Base-by-base conservation (phyloP, 257 asterid genomes). In the Capsicum rhomboideum region DNA sequence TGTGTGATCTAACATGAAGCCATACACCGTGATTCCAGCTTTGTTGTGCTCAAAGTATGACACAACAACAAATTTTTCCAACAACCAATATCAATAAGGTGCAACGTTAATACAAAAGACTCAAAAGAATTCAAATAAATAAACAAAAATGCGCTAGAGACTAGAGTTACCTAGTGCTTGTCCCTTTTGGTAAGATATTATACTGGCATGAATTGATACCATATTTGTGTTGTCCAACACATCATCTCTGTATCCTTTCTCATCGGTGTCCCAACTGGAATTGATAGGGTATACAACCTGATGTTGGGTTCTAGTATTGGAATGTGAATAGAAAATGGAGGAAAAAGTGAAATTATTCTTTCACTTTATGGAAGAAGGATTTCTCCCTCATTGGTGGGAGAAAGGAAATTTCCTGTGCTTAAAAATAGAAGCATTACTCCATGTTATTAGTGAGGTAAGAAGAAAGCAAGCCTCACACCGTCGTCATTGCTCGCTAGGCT, bases 11-110 rank as follows among this genome's bases (percentile, higher is more conserved):
- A 96, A 91, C 96, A 94, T 92, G 58, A 96, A 96, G 31, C 99
- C 99, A 54, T 91, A 96, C 79, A 96, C 95, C 0, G 99, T 96
- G 49, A 96, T 93, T 79, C 99, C 99, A 58, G 98, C 98, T 88
- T 85, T 88, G 90, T 96, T 94, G 89, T 96, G 94, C 91, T 92
- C 95, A 29, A 96, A 94, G 86, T 96, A 96, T 26, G 96, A 90
- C 87, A 93, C 99, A 94, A 94, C 92, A 90, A 17, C 31, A 82
- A 4, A 40, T 78, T 67, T 68, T n/a, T 16, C 58, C 55, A 72
- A 50, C 23, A 42, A 3, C 26, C 56, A 0, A 34, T 12, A 26
- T 61, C 21, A 56, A 56, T 61, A 23, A 28, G 26, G 55, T 13
- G 2, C 42, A 63, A 28, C 1, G 42, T 49, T 14, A 34, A 17